These are phyloP conservation scores for Lactarius deliciosus DNA, from an alignment of 768 basidiomycete genomes.

Conservation along the genomic window DNA sequence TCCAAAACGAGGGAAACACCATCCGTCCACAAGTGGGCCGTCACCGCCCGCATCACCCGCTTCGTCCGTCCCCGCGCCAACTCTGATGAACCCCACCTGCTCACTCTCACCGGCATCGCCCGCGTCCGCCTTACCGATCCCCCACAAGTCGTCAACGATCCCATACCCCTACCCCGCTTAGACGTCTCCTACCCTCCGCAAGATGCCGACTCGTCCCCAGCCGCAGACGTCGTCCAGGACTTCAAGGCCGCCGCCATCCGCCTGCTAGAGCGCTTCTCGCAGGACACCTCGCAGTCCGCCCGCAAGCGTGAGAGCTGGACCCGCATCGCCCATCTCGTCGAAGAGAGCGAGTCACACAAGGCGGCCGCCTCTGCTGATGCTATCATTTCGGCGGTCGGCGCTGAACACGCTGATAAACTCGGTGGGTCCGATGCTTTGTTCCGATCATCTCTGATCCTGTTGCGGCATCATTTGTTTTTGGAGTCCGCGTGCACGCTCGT, in stretches of 20 bases:
- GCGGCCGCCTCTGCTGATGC: slow-evolving; percentile 79
- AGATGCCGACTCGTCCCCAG: slow-evolving; percentile 44
- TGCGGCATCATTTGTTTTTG: background rate
- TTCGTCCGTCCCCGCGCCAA: slow-evolving; percentile 61
- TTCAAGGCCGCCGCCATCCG: slow-evolving; percentile 70
- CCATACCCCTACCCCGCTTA: slow-evolving; percentile 33
- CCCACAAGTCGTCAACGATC: slow-evolving; percentile 49
- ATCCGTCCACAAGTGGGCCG: slow-evolving; percentile 56
- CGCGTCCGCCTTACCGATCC: slow-evolving; percentile 57
- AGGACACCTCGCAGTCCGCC: slow-evolving; percentile 43
- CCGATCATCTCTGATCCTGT: background rate
- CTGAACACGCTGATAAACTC: slow-evolving; percentile 69
- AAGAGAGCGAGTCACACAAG: slow-evolving; percentile 62
- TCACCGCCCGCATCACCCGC: slow-evolving; percentile 68
- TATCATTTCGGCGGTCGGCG: slow-evolving; percentile 59
- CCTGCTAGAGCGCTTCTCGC: slow-evolving; percentile 62
- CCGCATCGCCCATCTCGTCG: slow-evolving; percentile 69
- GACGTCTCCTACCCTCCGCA: slow-evolving; percentile 36
- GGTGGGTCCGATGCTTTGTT: slow-evolving; percentile 43
- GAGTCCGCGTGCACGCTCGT: background rate
- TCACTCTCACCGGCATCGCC: slow-evolving; percentile 71
- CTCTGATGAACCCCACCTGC: slow-evolving; percentile 59
- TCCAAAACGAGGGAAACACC: slow-evolving; percentile 33
- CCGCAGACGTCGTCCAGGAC: slow-evolving; percentile 54
- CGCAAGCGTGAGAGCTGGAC: slow-evolving; percentile 61